Conservation (phyloP, 768 basidiomycete genomes). For the Ramaria rubella region DNA sequence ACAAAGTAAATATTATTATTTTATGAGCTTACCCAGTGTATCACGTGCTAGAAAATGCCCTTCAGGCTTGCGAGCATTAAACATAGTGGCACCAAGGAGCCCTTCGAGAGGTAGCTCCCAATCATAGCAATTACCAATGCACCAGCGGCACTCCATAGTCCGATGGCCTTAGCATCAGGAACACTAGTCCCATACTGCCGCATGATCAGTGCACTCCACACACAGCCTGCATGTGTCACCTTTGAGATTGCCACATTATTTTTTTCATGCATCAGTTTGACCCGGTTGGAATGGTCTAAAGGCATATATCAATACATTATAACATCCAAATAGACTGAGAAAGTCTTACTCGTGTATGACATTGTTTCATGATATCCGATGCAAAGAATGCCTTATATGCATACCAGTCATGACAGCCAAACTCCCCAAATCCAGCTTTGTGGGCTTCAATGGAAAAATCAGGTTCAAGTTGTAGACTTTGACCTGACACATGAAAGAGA, state of each 20-base stretch:
- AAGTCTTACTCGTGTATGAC: conserved; percentile 24
- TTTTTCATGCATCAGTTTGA: conserved; percentile 23
- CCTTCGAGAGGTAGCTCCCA: too few species aligned
- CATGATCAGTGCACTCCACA: conserved; percentile 25
- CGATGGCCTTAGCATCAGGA: conserved; percentile 25
- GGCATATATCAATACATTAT: not conserved
- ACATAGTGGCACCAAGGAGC: too few species aligned
- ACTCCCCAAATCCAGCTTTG: conserved; percentile 9
- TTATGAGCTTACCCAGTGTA: conserved; percentile 18
- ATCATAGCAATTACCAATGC: conserved; percentile 27
- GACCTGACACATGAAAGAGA: conserved; percentile 26
- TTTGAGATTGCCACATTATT: too few species aligned
- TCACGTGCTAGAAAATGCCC: conserved; percentile 21
- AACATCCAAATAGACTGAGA: not conserved
- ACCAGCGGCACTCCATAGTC: conserved; percentile 25
- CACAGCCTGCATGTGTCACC: too few species aligned
- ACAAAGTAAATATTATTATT: too few species aligned
- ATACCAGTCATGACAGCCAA: conserved; percentile 29
- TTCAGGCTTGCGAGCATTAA: too few species aligned
- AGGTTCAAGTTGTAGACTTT: too few species aligned
- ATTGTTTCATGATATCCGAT: conserved; percentile 15
- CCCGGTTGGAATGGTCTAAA: too few species aligned
- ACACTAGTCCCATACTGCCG: conserved; percentile 24
- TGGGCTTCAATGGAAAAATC: conserved; percentile 17
- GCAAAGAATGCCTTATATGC: conserved; percentile 19